Base-by-base conservation (phyloP, 345 rosid genomes). In the Camelina hispida region DNA sequence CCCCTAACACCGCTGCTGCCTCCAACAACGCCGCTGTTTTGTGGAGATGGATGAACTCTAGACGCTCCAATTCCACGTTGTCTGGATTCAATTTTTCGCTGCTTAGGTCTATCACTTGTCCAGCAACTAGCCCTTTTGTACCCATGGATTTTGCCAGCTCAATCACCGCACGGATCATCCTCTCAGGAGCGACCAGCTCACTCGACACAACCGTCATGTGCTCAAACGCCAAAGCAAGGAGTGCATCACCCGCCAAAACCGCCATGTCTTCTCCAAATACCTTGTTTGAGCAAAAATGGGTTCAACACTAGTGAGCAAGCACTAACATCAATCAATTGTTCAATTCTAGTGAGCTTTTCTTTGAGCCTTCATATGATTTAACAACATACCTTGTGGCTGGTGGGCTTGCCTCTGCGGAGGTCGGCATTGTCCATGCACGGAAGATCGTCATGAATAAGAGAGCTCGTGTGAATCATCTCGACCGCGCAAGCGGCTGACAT, bases 361-460 rank as follows among this genome's bases (percentile, higher is more conserved):
- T 3, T 53, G 51, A 72, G 62, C 14, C 16, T 30, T 65, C 37
- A 46, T 34, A 34, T 75, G 35, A 14, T 66, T 7, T 3, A 6
- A 46, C 32, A 60, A 40, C 48, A 18, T 28, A 88, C 91, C 80
- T 82, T 88, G 80, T 94, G 98, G 66, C 84, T 94, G 17, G 97
- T 91, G 32, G 93, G 89, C 62, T 90, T 91, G 18, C 97, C 96
- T 1, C 97, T 88, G 56, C 97, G 93, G 65, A 91, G 85, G 35
- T 88, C 89, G 28, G 89, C 96, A 81, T 91, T 85, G 66, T 94
- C 97, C 98, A 91, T 94, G 42, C 97, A 89, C 8, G 98, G 97
- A 28, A 94, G 85, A 47, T 94, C 98, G 69, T 91, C 98, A 54
- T 94, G 98, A 42, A 94, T 91, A 7, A 94, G 83, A 4, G 96